Conservation (phyloP, 306 rosid genomes). For the Acacia melanoxylon region DNA sequence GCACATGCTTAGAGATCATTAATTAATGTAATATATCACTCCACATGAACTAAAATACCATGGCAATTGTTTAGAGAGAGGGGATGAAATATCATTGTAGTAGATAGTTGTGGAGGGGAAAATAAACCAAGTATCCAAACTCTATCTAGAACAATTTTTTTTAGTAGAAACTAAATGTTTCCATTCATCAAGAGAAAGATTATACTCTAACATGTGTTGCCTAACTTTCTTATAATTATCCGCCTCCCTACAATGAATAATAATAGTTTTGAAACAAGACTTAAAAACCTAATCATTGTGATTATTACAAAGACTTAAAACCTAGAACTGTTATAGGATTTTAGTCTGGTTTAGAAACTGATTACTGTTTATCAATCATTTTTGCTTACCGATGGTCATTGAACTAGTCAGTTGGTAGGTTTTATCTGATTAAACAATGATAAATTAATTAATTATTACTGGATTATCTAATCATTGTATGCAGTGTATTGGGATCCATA, state of each 20-base stretch:
- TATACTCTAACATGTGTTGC: neutral
- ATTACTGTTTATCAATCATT: too few relatives aligned
- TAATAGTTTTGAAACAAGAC: neutral
- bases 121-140: neutral
- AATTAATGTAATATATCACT: neutral
- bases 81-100: too few relatives aligned
- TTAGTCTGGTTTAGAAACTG: too few relatives aligned
- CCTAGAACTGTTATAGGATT: too few relatives aligned
- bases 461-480: neutral
- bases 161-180: too few relatives aligned
- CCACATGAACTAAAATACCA: neutral
- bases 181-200: neutral
- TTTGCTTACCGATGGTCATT: too few relatives aligned
- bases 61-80: neutral
- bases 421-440: neutral
- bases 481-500: slow-evolving; percentile 55
- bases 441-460: neutral
- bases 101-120: neutral
- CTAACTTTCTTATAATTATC: neutral
- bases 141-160: neutral
- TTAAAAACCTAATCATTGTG: too few relatives aligned
- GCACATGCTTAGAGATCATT: too few relatives aligned
- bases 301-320: too few relatives aligned
- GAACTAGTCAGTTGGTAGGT: neutral
- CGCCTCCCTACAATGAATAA: neutral